Evolutionary conservation across 1,284 basidiomycete genomes (phyloP), one percentile per base, ranked within the genome.

Genomic region (Ceratobasidium sp.): DNA sequence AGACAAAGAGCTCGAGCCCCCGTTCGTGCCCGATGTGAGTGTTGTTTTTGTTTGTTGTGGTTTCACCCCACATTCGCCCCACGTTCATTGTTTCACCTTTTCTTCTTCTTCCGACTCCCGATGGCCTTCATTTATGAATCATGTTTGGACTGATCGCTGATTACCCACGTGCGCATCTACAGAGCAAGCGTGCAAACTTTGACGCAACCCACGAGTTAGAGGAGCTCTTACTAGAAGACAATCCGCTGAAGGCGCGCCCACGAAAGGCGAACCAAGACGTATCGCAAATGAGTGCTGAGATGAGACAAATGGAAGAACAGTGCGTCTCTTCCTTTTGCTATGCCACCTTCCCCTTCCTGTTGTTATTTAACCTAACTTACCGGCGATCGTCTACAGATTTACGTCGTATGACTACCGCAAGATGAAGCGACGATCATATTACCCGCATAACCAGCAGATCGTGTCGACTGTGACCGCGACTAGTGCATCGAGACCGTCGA

Each of bases 171-270:
- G 48, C 17, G 29, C 19, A 17, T 51, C 24, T 51, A 29, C 82
- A 98, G 95, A 91, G 92, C 27, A 98, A 98, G 84, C 97, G 97
- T 83, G 96, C 97, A 24, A 99, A 99, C 83, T 99, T 99, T 82
- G 97, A 99, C 81, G 97, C 97, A n/a, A 98, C 97, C 17, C 97
- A 99, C 81, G 97, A 99, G 83, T 84, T 99, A 44, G 97, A 99
- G 81, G 97, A 99, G 84, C 85, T 99, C 50, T 82, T 99, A 45
- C 84, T 99, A 11, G 97, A 99, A 83, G 97, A 99, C 81, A 99
- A 99, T 81, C 97, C 97, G 60, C 86, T 99, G 71, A 99, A 98
- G 82, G 96, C 97, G 15, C 93, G 95, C 80, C 93, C 94, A 78
- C 89, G 97, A 67, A 98, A 97, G 82, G 92, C 91, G 6, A 93